A percentile compares a stretch with the other conserved stretches of the same genome.
These are phyloP conservation scores for Quercus glauca DNA, from an alignment of 306 rosid genomes.

Conservation along the genomic window DNA sequence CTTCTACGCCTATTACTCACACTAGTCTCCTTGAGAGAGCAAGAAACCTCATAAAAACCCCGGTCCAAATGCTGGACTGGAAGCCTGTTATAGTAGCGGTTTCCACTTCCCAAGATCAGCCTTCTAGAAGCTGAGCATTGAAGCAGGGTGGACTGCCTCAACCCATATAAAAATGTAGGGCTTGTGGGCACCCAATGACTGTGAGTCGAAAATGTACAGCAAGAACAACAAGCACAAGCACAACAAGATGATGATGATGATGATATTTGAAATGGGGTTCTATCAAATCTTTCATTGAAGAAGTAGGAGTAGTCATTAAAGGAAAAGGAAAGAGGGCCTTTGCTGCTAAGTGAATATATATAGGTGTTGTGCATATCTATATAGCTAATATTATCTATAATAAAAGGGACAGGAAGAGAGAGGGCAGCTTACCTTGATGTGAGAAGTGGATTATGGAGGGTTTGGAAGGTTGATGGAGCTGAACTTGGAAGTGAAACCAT, in stretches of 20 bases:
- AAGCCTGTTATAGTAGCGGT: constrained; percentile 36
- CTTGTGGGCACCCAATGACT: constrained; percentile 38
- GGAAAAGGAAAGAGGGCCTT: constrained; percentile 48
- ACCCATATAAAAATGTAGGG: constrained; percentile 53
- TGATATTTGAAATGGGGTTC: constrained; percentile 37
- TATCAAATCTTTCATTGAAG: constrained; percentile 49
- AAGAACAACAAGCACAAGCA: constrained; percentile 45
- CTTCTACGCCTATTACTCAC: constrained; percentile 38
- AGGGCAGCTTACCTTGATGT: constrained; percentile 23
- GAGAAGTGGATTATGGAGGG: constrained; percentile 24
- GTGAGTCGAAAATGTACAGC: constrained; percentile 43
- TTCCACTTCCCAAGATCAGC: constrained; percentile 51
- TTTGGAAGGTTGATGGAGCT: constrained; percentile 19
- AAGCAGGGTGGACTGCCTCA: constrained; percentile 79
- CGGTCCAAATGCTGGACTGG: constrained; percentile 36
- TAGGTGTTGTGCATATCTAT: constrained; percentile 49
- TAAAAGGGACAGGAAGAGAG: constrained; percentile 1
- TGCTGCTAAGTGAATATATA: constrained; percentile 50
- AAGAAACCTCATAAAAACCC: constrained; percentile 41
- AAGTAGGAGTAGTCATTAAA: constrained; percentile 57
- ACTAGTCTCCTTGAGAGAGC: constrained; percentile 37
- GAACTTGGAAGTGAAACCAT: constrained; percentile 25
- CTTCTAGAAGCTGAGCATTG: constrained; percentile 70
- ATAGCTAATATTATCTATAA: background rate
- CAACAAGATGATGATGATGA: constrained; percentile 10